Base-by-base conservation (phyloP, 2,329 filamentous ascomycete genomes). In the Colletotrichum sp. region DNA sequence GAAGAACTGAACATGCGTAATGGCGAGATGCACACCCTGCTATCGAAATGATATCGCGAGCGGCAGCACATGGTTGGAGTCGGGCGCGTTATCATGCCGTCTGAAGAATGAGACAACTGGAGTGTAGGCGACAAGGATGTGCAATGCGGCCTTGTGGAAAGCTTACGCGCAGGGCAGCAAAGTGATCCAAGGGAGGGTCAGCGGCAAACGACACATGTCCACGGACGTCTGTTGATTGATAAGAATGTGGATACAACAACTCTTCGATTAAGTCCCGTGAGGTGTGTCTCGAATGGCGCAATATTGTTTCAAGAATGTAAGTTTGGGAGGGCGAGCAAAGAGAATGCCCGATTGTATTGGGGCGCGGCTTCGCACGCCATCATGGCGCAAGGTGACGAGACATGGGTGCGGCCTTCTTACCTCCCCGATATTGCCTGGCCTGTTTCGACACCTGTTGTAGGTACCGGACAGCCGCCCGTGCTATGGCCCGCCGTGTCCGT, bases 381-480 rank as follows among this genome's bases (percentile, higher is more conserved):
- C 57, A 73, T 73, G 64, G 69, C 55, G 73, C 69, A 72, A 73
- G 25, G 30, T 75, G 55, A 73, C 70, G 68, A 71, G 68, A 71
- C 19, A 55, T 25, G 59, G 48, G 67, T 48, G 25, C 27, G 27
- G 32, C 32, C n/a, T 64, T 19, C 30, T 34, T 39, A 55, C 28
- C 36, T 36, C 27, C 44, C 16, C 19, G 44, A n/a, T 19, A 15
- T 65, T 65, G 63, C 15, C 63, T 32, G 59, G 27, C 44, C n/a
- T 48, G 44, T 48, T 1, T 48, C 44, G 44, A 48, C 44, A 48
- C n/a, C 44, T 48, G 11, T 48, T 48, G 44, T 48, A 48, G 44
- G 44, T 30, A 2, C 57, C 57, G 30, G 32, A 64, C 19, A 2
- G 22, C n/a, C 60, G 30, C 59, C 28, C 59, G 59, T 61, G 60